Evolutionary conservation across 495 filamentous ascomycete species (phyloP), one percentile per base, ranked within the genome.

Genomic region (Penicillium waksmanii): DNA sequence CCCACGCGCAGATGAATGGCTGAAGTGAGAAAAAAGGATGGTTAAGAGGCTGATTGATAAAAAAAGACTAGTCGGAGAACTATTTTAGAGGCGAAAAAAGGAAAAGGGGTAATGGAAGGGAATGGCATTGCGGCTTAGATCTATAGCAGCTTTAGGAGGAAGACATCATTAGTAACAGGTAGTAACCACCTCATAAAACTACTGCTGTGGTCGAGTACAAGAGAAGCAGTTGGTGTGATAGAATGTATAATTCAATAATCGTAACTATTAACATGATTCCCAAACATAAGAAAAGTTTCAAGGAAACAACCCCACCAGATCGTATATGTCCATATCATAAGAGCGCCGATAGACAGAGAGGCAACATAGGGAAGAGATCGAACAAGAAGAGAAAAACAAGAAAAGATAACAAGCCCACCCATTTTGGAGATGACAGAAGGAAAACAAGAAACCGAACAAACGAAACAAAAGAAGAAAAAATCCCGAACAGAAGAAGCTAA

Each of bases 281-380:
- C 52, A 56, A 48, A 64, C 62, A 63, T 57, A 69, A 43, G 55
- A 60, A 61, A 62, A 25, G n/a, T 21, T 46, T 17, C n/a, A 54
- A 57, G 35, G 46, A 51, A 12, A 3, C 19, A 62, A 60, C 18
- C 23, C 57, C 56, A 63, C 56, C 62, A 15, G 6, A 43, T 50
- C 59, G n/a, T 61, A 64, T 60, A 60, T 64, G 63, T 64, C 59
- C 65, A 66, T 49, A 62, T 60, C 44, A 9, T 62, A 44, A 60
- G 48, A 62, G 46, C 61, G 57, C 63, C 63, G 57, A 49, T 60
- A 23, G 49, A 58, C 31, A 57, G 27, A 60, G 40, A 54, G n/a
- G 58, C 52, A 60, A 60, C 42, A 44, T n/a, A 44, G 42, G 42
- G 42, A 44, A 44, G 42, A 44, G n/a, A 18, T 44, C 4, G 15